Evolutionary conservation across 805 yeast species (phyloP), one percentile per base, ranked within the genome.

Genomic region (Kodamaea leandrae): DNA sequence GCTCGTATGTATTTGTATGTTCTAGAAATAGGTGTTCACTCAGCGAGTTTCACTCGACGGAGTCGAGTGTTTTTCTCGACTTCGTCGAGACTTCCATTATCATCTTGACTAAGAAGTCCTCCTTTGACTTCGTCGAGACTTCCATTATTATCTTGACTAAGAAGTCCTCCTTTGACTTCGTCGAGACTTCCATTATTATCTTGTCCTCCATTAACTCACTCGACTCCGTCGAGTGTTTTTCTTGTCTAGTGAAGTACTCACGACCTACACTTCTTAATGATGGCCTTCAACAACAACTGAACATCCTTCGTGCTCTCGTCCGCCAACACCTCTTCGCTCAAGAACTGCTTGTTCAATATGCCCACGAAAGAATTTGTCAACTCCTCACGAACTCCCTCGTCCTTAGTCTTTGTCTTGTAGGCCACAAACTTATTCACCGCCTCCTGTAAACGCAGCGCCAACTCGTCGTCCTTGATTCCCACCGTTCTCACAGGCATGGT

Each of bases 351-450:
- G 35, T 49, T 50, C 41, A 66, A 50, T 33, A 54, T 53, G 6
- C 50, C 50, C 12, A 60, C 53, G 46, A 49, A 68, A 21, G 45
- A 38, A 9, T 48, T 44, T 3, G 63, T 68, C 35, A 79, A 53
- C 18, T 56, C 50, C 35, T n/a, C n/a, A n/a, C 63, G 61, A 38
- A 60, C 48, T 13, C 53, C 57, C 26, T 57, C 60, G 36, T 58
- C 57, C 32, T 46, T 50, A n/a, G 63, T 43, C 54, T 74, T 81
- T 48, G 57, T 50, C 47, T 74, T 71, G 55, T 78, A 80, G 6
- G 87, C 83, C 47, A 77, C 66, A 56, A 78, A 86, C 54, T 81
- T 79, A 55, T 83, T 85, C 32, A 88, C 84, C 14, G 89, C 72
- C 16, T 74, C 70, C 62, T 86, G 87, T 53, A 90, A 71, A 37